phyloP scores from a whole-genome alignment of 352 stramenopile species.

The Globisporangium paddicum region DNA sequence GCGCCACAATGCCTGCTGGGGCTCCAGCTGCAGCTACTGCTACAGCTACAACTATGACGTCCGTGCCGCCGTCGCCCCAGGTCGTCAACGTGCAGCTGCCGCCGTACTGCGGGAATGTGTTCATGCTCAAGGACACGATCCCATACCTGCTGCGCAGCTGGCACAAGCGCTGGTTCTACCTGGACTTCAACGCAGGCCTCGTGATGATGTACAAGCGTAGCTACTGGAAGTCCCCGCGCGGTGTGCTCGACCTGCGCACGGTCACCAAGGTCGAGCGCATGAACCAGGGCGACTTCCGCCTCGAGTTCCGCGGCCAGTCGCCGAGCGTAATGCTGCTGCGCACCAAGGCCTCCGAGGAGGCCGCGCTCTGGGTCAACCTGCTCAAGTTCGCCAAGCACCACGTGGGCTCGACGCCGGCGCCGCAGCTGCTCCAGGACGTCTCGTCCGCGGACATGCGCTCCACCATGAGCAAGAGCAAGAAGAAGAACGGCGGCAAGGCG shows the following conservation, averaged over 20 bases:
- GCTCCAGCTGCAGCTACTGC: conserved; percentile 11
- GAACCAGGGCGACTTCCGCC: conserved; percentile 60
- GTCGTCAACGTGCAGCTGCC: conserved; percentile 37
- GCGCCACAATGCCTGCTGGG: conserved; percentile 26
- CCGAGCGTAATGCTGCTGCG: conserved; percentile 56
- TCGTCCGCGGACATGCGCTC: conserved; percentile 12
- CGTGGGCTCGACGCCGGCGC: conserved; percentile 16
- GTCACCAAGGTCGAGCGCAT: conserved; percentile 63
- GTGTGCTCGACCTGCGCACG: conserved; percentile 61
- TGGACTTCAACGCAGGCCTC: conserved; percentile 68
- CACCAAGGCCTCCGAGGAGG: conserved; percentile 47
- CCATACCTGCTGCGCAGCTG: conserved; percentile 73
- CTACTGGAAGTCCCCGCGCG: conserved; percentile 78
- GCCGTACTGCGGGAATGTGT: conserved; percentile 72
- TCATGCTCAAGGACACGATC: conserved; percentile 72
- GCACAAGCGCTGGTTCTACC: conserved; percentile 79
- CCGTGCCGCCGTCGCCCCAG: conserved; percentile 29
- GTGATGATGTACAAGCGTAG: conserved; percentile 82
- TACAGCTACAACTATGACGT: neutral
- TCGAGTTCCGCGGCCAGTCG: conserved; percentile 49
- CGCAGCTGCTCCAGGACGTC: conserved; percentile 18
- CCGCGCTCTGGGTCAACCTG: conserved; percentile 72
- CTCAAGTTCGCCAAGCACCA: conserved; percentile 60
- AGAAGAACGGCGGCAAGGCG: conserved; percentile 16
- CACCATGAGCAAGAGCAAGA: conserved; percentile 30